Percentiles rank a stretch among this genome's conserved stretches.
phyloP scores from a whole-genome alignment of 345 rosid species.

The Arabis hirsuta region DNA sequence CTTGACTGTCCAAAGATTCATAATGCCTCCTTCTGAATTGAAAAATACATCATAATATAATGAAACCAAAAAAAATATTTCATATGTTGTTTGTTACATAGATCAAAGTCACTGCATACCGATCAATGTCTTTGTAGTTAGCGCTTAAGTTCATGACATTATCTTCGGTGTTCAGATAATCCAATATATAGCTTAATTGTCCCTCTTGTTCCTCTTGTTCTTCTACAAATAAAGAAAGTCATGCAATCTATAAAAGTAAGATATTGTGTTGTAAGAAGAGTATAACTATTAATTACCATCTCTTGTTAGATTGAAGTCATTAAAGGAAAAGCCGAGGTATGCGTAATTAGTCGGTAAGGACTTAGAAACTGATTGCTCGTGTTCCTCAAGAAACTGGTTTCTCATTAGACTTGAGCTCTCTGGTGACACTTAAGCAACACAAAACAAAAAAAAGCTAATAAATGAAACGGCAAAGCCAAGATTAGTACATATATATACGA shows the following conservation, averaged over 20 bases:
- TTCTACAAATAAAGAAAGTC: constrained; percentile 9
- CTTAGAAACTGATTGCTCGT: constrained; percentile 50
- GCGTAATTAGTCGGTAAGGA: constrained; percentile 47
- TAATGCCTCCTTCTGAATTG: constrained; percentile 21
- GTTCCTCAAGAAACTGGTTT: constrained; percentile 37
- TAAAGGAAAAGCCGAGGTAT: constrained; percentile 53
- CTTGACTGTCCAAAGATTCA: constrained; percentile 54
- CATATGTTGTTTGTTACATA: constrained; percentile 18
- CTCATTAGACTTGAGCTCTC: constrained; percentile 55
- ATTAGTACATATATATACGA: not conserved
- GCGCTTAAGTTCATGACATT: constrained; percentile 48
- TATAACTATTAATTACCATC: constrained; percentile 51
- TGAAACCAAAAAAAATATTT: not conserved
- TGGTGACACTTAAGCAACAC: constrained; percentile 47
- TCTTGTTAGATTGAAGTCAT: constrained; percentile 50
- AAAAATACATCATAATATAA: not conserved
- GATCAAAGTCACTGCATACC: constrained; percentile 47
- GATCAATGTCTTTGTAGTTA: constrained; percentile 60
- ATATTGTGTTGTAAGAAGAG: not conserved
- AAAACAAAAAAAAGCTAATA: not conserved
- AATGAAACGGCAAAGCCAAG: constrained; percentile 26
- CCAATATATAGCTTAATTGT: constrained; percentile 57
- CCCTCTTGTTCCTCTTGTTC: constrained; percentile 55
- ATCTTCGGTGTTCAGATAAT: constrained; percentile 61
- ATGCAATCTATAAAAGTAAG: not conserved